phyloP scores from a whole-genome alignment of 306 rosid species.

The Quillaja saponaria region DNA sequence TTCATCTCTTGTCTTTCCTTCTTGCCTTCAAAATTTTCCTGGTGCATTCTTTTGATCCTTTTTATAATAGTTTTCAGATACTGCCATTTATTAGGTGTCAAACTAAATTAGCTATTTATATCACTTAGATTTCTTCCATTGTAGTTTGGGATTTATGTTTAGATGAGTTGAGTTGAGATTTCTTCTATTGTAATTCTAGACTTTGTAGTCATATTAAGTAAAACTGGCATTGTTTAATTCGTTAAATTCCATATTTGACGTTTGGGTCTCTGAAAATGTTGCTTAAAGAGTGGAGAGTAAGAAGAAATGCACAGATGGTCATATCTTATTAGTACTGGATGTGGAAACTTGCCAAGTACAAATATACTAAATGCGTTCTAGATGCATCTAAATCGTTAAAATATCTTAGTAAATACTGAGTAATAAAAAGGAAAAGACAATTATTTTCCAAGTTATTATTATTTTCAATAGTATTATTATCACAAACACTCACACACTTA shows the following conservation, averaged over 20 bases:
- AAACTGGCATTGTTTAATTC: background rate
- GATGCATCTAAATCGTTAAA: background rate
- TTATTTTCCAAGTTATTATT: no score
- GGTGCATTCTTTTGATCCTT: conserved; percentile 19
- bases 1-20: background rate
- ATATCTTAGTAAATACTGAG: no score
- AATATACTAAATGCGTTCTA: background rate
- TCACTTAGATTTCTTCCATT: conserved; percentile 14
- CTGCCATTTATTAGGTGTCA: conserved; percentile 14
- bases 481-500: no score
- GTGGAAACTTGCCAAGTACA: conserved; percentile 3
- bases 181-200: no score
- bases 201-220: background rate
- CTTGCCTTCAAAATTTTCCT: conserved; percentile 13
- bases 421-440: no score
- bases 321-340: background rate
- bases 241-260: background rate
- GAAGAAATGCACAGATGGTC: conserved; percentile 20
- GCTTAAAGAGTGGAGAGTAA: background rate
- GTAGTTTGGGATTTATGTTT: no score
- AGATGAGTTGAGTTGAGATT: no score
- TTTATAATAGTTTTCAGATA: conserved; percentile 18
- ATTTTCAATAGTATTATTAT: no score
- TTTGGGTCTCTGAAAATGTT: background rate
- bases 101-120: conserved; percentile 14